phyloP scores from a whole-genome alignment of 2,329 filamentous ascomycete genomes.

The Exophiala alcalophila region DNA sequence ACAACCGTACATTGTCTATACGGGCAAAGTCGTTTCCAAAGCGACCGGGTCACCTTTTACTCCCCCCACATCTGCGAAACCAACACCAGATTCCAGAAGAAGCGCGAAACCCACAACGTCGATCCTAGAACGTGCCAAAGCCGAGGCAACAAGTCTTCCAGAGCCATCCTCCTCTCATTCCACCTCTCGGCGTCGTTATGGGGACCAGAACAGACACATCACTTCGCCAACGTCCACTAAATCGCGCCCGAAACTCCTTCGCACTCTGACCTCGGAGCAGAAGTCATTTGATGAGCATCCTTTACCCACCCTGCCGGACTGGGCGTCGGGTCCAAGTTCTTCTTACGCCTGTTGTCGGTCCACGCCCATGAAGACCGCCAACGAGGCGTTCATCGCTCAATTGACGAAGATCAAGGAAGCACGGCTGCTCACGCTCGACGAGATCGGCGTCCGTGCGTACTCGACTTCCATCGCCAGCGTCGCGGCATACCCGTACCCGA shows the following conservation, averaged over 20 bases:
- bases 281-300: constrained; percentile 43
- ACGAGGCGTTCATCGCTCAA: constrained; percentile 69
- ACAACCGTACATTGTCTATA: constrained; percentile 52
- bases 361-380: constrained; percentile 67
- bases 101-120: constrained; percentile 1
- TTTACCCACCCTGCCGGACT: constrained; percentile 67
- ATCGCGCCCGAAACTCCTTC: constrained; percentile 52
- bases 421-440: constrained; percentile 68
- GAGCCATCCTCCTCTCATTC: constrained; percentile 9
- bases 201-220: constrained; percentile 21
- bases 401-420: constrained; percentile 71
- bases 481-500: constrained; percentile 69
- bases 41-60: constrained; percentile 2
- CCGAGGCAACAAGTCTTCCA: constrained; percentile 40
- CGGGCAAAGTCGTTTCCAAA: constrained; percentile 41
- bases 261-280: constrained; percentile 74
- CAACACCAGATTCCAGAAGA: constrained; percentile 8
- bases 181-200: constrained; percentile 29
- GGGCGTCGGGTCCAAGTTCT: constrained; percentile 57
- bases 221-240: constrained; percentile 29
- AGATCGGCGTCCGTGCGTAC: constrained; percentile 80
- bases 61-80: constrained; percentile 22
- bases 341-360: constrained; percentile 78
- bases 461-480: constrained; percentile 80
- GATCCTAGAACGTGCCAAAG: constrained; percentile 56